Evolutionary conservation across 371 early-diverging fungal species (phyloP), one percentile per base, ranked within the genome.

Genomic region (Circinella umbellata): DNA sequence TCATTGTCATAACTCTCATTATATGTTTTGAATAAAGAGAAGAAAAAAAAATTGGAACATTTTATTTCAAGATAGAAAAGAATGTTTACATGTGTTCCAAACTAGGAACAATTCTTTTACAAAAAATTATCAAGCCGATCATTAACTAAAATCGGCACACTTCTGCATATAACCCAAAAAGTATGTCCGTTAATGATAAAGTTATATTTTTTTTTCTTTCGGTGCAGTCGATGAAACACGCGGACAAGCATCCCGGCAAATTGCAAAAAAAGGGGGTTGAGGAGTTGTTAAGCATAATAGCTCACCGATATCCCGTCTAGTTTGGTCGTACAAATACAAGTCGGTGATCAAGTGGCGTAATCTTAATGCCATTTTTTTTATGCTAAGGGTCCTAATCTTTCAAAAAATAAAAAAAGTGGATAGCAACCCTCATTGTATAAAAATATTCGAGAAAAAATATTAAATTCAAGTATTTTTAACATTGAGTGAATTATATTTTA

Each of bases 191-290:
- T 27, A 57, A 57, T 57, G 57, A 57, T 57, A 27, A 57, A 27
- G 57, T 27, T 42, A 9, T 42, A 42, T 9, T 53, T 53, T 18
- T 15, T 18, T 53, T 53, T 57, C 14, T 57, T 57, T 57, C 7
- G 57, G 57, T 14, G 57, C 57, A 57, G 57, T 57, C 57, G 57
- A 57, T 57, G 57, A 57, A 57, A 57, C 57, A 57, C 57, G 57
- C 57, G 57, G 57, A 57, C 27, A 34, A 57, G 57, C 57, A 34
- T 57, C 57, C 57, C 34, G 57, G 10, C 7, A 5, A n/a, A 4
- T 20, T 57, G 10, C 42, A 42, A 42, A 42, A 42, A 11, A 11
- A 11, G 11, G 42, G 42, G 42, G 42, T 1, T 1, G 42, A 42
- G 42, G 42, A 11, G 42, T 11, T 42, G 42, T 11, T 9, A 42